Percentiles rank a stretch among this genome's conserved stretches.
phyloP scores from a whole-genome alignment of 192 early-diverging fungal genomes.

The Paraglomus brasilianum region DNA sequence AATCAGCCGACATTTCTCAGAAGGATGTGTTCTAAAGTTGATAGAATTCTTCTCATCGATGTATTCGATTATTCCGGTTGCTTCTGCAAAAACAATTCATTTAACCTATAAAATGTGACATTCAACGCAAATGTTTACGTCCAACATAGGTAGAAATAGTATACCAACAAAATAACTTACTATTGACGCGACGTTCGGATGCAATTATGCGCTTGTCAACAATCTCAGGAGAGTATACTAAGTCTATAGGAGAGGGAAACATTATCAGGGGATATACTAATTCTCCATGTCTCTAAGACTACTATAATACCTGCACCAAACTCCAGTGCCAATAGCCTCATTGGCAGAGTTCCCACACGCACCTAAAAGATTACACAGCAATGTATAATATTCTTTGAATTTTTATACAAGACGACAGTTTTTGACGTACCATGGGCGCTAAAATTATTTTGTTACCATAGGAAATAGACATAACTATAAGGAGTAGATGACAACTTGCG shows the following conservation, averaged over 20 bases:
- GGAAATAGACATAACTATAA: no score
- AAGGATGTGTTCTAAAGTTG: conserved; percentile 72
- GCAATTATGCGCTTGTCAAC: conserved; percentile 84
- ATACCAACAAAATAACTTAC: conserved; percentile 40
- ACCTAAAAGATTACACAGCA: conserved; percentile 39
- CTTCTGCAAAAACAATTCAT: conserved; percentile 31
- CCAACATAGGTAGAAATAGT: neutral
- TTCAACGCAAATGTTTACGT: neutral
- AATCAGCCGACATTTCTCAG: conserved; percentile 74
- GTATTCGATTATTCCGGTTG: conserved; percentile 79
- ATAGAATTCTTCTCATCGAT: conserved; percentile 54
- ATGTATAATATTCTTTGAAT: neutral
- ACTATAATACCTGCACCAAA: conserved; percentile 76
- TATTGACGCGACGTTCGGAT: conserved; percentile 70
- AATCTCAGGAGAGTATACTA: conserved; percentile 89
- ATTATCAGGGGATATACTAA: neutral
- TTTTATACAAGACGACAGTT: neutral
- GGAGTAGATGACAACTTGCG: no score
- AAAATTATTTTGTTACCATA: conserved; percentile 71
- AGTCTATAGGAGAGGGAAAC: conserved; percentile 47
- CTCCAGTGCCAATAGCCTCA: conserved; percentile 78
- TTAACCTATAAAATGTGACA: neutral
- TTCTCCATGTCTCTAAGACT: conserved; percentile 1
- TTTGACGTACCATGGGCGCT: conserved; percentile 85
- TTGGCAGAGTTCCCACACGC: conserved; percentile 85